Evolutionary conservation across 257 asterid species (phyloP), one percentile per base, ranked within the genome.

Genomic region (Primulina tabacum): DNA sequence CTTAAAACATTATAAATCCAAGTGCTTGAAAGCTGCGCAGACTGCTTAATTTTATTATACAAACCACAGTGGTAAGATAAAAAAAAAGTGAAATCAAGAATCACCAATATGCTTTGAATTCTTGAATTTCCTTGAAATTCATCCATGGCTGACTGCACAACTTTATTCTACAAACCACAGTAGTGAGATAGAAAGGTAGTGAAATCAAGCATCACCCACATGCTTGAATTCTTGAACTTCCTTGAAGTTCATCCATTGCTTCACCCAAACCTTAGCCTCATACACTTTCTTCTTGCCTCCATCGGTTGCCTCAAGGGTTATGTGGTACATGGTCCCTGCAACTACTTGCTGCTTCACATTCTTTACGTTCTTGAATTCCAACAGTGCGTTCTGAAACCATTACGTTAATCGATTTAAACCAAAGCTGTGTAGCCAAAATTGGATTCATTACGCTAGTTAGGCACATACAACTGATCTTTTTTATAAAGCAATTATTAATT

Each of bases 221-320:
- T 8, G 88, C 83, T 88, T 92, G 79, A 92, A 92, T 37, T 90
- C 95, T 73, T 88, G 86, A 17, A 92, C 73, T 77, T 92, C 87
- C 92, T 88, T 92, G 85, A 92, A 92, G 73, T 88, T 76, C 88
- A 76, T 2, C 96, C 95, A 92, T 24, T 87, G 82, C 88, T 90
- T 92, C 71, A 88, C 95, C 98, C 98, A 92, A 17, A 92, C 93
- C 83, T 92, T 85, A 37, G 98, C 89, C 79, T 90, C 98, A 32
- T 90, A 92, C 12, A 75, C 82, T 69, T 90, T 92, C 72, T 75
- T 87, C 76, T 82, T 57, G 24, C 76, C 88, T 3, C 92, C 97
- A 3, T 88, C 95, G 34, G 67, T 81, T 0, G 77, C 98, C 82
- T 92, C 96, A 35, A 88, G 78, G 1, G 97, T 92, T 38, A 92